These are phyloP conservation scores for Gynochthodes officinalis DNA, from an alignment of 257 asterid species.

Conservation along the genomic window DNA sequence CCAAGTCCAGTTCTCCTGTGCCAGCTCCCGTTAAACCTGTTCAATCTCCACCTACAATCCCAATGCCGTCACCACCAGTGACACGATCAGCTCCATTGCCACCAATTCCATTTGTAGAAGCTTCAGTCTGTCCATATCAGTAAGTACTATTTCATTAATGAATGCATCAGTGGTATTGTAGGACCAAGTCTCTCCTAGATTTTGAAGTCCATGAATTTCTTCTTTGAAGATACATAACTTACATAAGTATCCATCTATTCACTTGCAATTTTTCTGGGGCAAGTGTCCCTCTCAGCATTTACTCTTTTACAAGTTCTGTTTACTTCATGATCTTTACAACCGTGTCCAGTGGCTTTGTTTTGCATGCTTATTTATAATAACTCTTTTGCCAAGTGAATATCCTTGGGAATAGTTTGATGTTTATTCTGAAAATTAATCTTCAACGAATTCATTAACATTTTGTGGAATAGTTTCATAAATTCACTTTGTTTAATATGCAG, in stretches of 20 bases:
- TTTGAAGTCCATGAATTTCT: not conserved
- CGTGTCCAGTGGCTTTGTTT: not conserved
- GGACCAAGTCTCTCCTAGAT: not conserved
- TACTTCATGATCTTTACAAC: too few species aligned
- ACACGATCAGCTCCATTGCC: conserved; percentile 45
- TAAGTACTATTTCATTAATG: conserved; percentile 34
- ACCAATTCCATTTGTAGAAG: conserved; percentile 47
- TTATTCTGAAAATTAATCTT: too few species aligned
- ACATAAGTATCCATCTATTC: too few species aligned
- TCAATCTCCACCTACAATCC: conserved; percentile 32
- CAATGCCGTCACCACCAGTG: conserved; percentile 24
- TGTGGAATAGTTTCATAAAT: not conserved
- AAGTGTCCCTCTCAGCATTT: too few species aligned
- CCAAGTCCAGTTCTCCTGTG: conserved; percentile 32
- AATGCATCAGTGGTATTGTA: too few species aligned
- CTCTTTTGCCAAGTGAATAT: not conserved
- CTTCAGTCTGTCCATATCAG: conserved; percentile 81
- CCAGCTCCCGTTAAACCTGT: conserved; percentile 22
- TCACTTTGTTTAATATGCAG: conserved; percentile 27
- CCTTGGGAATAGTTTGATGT: not conserved
- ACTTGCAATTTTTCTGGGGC: too few species aligned
- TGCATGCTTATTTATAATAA: not conserved
- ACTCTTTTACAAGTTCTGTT: too few species aligned
- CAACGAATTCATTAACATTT: too few species aligned
- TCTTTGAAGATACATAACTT: too few species aligned